Conservation (phyloP, 306 rosid species). For the Vachellia collinsii region DNA sequence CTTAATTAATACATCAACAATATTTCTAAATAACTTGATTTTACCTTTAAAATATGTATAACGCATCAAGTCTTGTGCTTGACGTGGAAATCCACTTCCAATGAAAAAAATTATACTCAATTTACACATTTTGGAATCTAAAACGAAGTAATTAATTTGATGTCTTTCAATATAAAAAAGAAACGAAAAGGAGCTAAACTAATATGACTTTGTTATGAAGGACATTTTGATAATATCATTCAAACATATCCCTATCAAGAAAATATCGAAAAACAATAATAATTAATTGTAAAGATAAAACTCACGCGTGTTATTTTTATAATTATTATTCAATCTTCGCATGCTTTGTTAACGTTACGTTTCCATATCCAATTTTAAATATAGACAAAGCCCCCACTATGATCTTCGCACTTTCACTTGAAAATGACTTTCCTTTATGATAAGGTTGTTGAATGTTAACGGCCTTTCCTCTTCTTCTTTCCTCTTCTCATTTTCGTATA, state of each 20-base stretch:
- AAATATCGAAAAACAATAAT: background rate
- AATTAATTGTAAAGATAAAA: background rate
- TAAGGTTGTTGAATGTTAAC: constrained; percentile 40
- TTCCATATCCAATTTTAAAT: constrained; percentile 51
- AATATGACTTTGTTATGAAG: background rate
- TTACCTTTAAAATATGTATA: too few species aligned
- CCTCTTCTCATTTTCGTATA: background rate
- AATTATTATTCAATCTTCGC: background rate
- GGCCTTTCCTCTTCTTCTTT: background rate
- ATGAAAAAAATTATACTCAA: background rate
- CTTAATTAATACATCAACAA: too few species aligned
- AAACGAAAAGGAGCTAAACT: too few species aligned
- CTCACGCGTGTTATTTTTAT: background rate
- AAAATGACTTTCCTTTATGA: constrained; percentile 45
- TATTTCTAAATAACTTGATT: too few species aligned
- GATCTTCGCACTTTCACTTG: constrained; percentile 40
- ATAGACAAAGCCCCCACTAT: constrained; percentile 23
- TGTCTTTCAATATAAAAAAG: background rate
- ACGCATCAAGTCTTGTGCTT: too few species aligned
- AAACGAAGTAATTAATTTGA: background rate
- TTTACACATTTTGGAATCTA: background rate
- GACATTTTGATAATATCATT: background rate
- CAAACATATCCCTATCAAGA: background rate
- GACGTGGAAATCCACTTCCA: background rate
- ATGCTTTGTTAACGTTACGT: constrained; percentile 45